Evolutionary conservation across 75 land plant genomes (phyloP), one percentile per base, ranked within the genome.

Genomic region (Selaginella tamariscina): DNA sequence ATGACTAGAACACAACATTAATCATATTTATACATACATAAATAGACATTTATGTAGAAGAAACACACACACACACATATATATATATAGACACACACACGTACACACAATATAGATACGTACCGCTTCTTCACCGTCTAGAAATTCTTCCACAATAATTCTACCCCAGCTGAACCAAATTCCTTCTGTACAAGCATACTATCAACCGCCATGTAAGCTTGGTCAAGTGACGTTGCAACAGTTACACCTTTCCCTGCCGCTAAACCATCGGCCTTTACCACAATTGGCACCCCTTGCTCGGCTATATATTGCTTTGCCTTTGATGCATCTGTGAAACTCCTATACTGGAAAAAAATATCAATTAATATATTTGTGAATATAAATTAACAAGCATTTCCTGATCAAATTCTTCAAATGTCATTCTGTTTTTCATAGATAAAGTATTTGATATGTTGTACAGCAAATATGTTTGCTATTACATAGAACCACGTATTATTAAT

Each of bases 191-290:
- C 78, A 44, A 94, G 78, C 88, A 94, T 94, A 18, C 79, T 74
- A 55, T 94, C 96, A 31, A 94, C 84, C 63, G 96, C 98, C 24
- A 78, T 86, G 70, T 65, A 79, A 30, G 98, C 96, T 32, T 94
- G 96, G 30, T 94, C 83, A 69, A 85, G 2, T 11, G 81, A 82
- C 80, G 75, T 70, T 9, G 98, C 96, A 68, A 94, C 86, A 72
- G 89, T 70, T n/a, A 94, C 98, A 32, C 98, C 98, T 73, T 94
- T 94, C 67, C 98, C 98, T 32, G 98, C 91, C 56, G 96, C 98
- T 67, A 94, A 73, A 27, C 98, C 98, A 82, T 94, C 98, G 39
- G 88, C 98, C 65, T 94, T 94, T 27, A 94, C 75, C 39, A 94
- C 98, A 55, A 94, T 89, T 18, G 98, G 98, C 24, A 78, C 88